These are phyloP conservation scores for Zygosaccharomyces bailii DNA, from an alignment of 805 yeast genomes.

Conservation along the genomic window DNA sequence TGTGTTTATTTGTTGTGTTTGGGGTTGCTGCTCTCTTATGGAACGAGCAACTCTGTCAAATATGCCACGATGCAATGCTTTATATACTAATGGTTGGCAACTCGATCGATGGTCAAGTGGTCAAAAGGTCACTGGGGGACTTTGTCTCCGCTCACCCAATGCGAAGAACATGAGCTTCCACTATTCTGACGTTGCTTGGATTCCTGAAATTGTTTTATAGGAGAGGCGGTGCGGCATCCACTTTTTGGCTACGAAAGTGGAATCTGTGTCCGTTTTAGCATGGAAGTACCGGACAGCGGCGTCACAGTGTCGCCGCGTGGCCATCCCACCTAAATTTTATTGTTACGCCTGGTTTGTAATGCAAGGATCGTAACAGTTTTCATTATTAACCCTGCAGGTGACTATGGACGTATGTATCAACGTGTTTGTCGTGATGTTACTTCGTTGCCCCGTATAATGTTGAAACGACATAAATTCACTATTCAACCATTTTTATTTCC, in stretches of 20 bases:
- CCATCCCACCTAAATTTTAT: not conserved
- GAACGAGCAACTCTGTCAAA: no score
- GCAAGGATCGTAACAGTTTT: no score
- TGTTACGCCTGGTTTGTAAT: no score
- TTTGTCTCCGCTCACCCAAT: constrained; percentile 3
- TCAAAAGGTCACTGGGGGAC: constrained; percentile 6
- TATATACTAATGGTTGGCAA: constrained; percentile 1
- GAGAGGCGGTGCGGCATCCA: constrained; percentile 1
- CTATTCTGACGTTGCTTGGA: not conserved
- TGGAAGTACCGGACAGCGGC: not conserved
- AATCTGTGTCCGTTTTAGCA: not conserved
- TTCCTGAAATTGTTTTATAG: not conserved
- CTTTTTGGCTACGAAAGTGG: not conserved
- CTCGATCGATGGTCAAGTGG: not conserved
- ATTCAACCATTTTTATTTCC: no score
- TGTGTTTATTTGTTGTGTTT: constrained; percentile 9
- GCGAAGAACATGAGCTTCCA: constrained; percentile 3
- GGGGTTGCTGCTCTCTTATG: no score
- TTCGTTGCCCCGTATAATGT: no score
- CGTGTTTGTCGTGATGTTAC: no score
- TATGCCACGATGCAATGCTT: not conserved
- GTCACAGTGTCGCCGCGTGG: not conserved
- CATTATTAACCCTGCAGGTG: no score
- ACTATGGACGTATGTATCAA: no score
- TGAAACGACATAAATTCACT: no score